phyloP scores from a whole-genome alignment of 2,329 filamentous ascomycete genomes.

The Aspergillus pseudonomiae region DNA sequence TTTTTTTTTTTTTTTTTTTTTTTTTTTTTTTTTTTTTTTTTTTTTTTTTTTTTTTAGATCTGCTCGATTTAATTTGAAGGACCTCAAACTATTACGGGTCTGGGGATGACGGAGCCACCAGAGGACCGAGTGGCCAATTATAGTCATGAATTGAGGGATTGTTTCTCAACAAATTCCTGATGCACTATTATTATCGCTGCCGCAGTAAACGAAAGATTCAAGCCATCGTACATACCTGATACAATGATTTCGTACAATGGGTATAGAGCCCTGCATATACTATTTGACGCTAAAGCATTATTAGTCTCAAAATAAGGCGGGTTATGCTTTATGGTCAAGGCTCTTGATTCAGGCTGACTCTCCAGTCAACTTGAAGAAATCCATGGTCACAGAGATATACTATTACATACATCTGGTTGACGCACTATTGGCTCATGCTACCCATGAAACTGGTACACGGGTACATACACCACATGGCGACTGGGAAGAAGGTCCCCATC shows the following conservation, averaged over 20 bases:
- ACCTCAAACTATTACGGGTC: not conserved
- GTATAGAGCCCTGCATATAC: not conserved
- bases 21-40: not conserved
- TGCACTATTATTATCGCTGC: not conserved
- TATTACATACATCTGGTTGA: not conserved
- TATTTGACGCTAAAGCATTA: not conserved
- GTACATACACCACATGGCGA: not conserved
- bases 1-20: not conserved
- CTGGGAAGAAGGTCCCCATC: not conserved
- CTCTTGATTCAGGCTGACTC: not conserved
- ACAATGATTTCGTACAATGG: not conserved
- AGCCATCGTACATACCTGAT: not conserved
- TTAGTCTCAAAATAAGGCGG: not conserved
- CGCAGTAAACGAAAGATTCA: not conserved
- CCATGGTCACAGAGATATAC: not conserved
- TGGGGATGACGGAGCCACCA: not conserved
- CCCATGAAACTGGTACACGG: not conserved
- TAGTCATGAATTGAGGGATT: too few relatives aligned
- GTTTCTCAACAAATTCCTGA: not conserved
- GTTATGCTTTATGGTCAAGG: not conserved
- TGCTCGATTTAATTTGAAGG: not conserved
- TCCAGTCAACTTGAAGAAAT: not conserved
- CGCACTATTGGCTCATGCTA: not conserved
- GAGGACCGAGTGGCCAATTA: not conserved
- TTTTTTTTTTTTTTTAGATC: not conserved